These are phyloP conservation scores for Tolypocladium ovalisporum DNA, from an alignment of 2,329 filamentous ascomycete genomes.

Conservation along the genomic window DNA sequence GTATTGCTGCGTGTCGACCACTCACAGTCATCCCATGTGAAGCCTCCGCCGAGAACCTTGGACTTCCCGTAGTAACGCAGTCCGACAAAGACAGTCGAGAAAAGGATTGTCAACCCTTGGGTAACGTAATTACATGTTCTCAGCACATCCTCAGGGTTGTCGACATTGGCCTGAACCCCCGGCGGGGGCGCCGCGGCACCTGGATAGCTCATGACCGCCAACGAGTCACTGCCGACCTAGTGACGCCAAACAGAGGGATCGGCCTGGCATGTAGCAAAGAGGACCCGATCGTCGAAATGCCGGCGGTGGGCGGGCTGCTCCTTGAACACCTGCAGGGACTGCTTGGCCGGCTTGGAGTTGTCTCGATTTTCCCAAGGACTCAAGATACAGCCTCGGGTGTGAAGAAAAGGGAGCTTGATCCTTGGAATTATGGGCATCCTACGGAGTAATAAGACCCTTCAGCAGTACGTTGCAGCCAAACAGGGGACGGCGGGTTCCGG, in stretches of 20 bases:
- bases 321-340: too few species aligned
- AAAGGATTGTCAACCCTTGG: neutral
- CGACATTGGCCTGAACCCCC: neutral
- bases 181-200: neutral
- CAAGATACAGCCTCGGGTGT: neutral
- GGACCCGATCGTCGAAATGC: neutral
- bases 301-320: neutral
- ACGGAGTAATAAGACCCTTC: neutral
- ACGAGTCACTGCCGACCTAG: neutral
- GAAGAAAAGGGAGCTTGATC: neutral
- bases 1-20: neutral
- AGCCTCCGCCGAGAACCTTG: neutral
- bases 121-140: neutral
- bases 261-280: neutral
- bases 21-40: neutral
- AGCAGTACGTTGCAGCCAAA: neutral
- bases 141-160: neutral
- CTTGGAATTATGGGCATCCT: neutral
- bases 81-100: neutral
- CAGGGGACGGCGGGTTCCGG: neutral
- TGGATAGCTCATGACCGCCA: neutral
- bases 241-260: neutral
- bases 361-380: neutral
- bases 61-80: neutral
- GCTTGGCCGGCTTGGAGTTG: neutral